These are phyloP conservation scores for Prunella vulgaris DNA, from an alignment of 257 asterid species.

Conservation along the genomic window DNA sequence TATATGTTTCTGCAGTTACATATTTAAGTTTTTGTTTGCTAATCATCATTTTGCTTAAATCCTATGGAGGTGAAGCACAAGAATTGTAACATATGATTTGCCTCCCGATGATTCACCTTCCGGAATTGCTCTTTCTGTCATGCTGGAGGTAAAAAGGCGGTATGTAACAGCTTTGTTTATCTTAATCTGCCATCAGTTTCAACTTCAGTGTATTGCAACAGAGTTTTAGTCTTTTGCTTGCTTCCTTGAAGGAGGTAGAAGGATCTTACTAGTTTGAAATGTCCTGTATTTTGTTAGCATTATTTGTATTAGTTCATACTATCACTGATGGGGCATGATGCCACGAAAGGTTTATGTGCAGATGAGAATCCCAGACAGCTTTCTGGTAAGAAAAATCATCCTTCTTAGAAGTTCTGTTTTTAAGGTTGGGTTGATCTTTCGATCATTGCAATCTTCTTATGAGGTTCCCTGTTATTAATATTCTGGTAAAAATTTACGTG, in stretches of 20 bases:
- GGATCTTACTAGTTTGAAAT: background rate
- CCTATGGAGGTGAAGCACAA: conserved; percentile 1
- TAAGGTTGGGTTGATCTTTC: background rate
- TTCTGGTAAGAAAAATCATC: background rate
- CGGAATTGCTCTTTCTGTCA: background rate
- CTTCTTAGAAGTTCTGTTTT: background rate
- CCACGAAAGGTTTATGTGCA: background rate
- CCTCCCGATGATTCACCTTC: background rate
- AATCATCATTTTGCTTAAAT: background rate
- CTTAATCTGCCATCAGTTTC: background rate
- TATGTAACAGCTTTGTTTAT: background rate
- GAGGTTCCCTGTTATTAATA: background rate
- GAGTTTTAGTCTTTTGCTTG: background rate
- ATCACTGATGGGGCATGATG: background rate
- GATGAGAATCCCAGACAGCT: background rate
- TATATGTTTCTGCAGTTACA: background rate
- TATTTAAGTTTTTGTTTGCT: background rate
- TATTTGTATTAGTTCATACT: background rate
- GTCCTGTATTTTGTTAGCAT: background rate
- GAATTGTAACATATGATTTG: background rate
- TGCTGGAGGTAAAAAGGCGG: background rate
- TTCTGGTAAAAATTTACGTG: no score
- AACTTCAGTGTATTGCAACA: background rate
- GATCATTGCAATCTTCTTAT: background rate
- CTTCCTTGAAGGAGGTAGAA: background rate